Conservation (phyloP, 139 green algal genomes). For the Chlorella vulgaris region DNA sequence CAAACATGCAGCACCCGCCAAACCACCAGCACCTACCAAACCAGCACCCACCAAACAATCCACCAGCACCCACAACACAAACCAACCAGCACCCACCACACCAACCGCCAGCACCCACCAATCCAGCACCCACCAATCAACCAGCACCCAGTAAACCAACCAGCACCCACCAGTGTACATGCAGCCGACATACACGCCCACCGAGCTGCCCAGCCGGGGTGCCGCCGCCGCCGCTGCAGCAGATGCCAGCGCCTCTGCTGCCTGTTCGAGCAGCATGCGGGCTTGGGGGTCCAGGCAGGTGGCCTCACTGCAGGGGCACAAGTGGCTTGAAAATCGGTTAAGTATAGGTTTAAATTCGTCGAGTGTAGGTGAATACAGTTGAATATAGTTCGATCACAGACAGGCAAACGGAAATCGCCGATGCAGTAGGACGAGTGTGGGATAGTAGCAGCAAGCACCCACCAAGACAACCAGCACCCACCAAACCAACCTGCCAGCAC, state of each 20-base stretch:
- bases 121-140: too few relatives aligned
- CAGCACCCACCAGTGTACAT: conserved; percentile 48
- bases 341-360: neutral
- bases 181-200: conserved; percentile 77
- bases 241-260: conserved; percentile 29
- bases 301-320: conserved; percentile 47
- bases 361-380: too few relatives aligned
- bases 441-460: neutral
- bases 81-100: too few relatives aligned
- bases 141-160: too few relatives aligned
- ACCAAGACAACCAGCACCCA: neutral
- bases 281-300: conserved; percentile 75
- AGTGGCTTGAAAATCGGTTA: neutral
- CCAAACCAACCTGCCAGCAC: neutral
- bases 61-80: too few relatives aligned
- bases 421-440: neutral
- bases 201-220: conserved; percentile 44
- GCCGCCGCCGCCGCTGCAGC: neutral
- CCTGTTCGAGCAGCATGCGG: conserved; percentile 66
- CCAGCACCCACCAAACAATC: too few relatives aligned
- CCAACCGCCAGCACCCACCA: too few relatives aligned
- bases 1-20: too few relatives aligned
- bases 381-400: neutral
- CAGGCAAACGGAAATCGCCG: neutral
- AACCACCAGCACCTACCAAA: too few relatives aligned